phyloP scores from a whole-genome alignment of 2,329 filamentous ascomycete species.

The Colletotrichum phormii region DNA sequence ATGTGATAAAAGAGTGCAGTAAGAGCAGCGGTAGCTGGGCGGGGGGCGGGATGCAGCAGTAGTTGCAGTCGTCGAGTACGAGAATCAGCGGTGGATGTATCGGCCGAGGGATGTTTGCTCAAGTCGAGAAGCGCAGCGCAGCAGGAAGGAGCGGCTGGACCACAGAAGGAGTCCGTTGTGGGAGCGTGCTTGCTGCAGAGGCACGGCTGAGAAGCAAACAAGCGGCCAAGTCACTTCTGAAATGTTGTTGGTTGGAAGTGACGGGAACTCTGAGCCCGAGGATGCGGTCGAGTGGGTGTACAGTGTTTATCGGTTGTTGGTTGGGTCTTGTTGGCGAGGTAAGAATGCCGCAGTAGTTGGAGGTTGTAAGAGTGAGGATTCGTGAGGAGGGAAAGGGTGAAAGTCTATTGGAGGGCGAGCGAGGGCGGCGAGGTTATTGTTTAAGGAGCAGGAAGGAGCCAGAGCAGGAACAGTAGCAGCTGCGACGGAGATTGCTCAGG shows the following conservation, averaged over 20 bases:
- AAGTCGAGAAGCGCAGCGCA: neutral
- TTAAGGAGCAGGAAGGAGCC: neutral
- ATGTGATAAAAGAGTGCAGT: neutral
- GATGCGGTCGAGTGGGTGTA: slow-evolving; percentile 21
- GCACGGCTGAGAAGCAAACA: slow-evolving; percentile 32
- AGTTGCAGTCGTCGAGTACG: slow-evolving; percentile 28
- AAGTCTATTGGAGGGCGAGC: slow-evolving; percentile 35
- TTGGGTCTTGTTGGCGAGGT: neutral
- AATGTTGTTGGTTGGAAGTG: slow-evolving; percentile 3
- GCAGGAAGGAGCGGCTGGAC: slow-evolving; percentile 35
- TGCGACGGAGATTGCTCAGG: slow-evolving; percentile 7
- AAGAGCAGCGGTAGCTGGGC: neutral
- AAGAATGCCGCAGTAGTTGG: neutral
- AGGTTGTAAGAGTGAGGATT: slow-evolving; percentile 8
- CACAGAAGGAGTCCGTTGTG: slow-evolving; percentile 30
- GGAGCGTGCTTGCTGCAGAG: slow-evolving; percentile 31
- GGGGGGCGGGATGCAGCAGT: slow-evolving; percentile 19
- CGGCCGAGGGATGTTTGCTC: slow-evolving; percentile 31
- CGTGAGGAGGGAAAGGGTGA: slow-evolving; percentile 25
- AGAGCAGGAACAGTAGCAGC: neutral
- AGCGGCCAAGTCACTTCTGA: slow-evolving; percentile 18
- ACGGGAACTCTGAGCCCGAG: slow-evolving; percentile 8
- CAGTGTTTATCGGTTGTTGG: neutral
- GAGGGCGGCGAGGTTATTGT: slow-evolving; percentile 16
- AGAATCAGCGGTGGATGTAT: neutral